Percentiles rank a stretch among this genome's conserved stretches.
phyloP scores from a whole-genome alignment of 139 green algal species.

The Tetraselmis chui region DNA sequence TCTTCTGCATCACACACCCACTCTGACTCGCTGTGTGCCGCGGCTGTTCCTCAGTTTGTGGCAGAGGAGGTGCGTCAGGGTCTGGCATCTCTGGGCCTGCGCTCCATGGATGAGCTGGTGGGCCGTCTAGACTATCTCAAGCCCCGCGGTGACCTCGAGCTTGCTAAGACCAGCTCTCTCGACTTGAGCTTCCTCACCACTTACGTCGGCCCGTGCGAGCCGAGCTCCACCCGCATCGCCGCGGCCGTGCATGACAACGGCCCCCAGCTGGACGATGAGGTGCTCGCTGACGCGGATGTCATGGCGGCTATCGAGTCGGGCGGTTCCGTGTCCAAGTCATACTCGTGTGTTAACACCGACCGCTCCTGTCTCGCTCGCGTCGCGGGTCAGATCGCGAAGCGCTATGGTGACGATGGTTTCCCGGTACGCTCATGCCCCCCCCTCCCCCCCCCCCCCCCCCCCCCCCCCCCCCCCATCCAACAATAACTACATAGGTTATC shows the following conservation, averaged over 20 bases:
- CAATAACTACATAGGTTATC: too few relatives aligned
- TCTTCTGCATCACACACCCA: too few relatives aligned
- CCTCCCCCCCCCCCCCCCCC: too few relatives aligned
- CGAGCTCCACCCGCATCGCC: constrained; percentile 28
- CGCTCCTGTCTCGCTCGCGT: constrained; percentile 70
- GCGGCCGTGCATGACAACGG: constrained; percentile 69
- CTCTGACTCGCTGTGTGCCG: background rate
- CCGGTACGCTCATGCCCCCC: too few relatives aligned
- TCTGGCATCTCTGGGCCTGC: constrained; percentile 77
- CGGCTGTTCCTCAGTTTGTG: constrained; percentile 3
- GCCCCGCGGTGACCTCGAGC: constrained; percentile 38
- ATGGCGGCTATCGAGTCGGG: constrained; percentile 41
- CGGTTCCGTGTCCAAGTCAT: constrained; percentile 36
- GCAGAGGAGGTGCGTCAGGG: constrained; percentile 54
- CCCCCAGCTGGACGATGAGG: constrained; percentile 81
- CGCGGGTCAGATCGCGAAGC: constrained; percentile 69
- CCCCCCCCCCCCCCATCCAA: too few relatives aligned
- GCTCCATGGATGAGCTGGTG: constrained; percentile 87
- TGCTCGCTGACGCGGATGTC: constrained; percentile 81
- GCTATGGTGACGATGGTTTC: constrained; percentile 80
- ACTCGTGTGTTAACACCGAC: constrained; percentile 83
- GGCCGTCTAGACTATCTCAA: constrained; percentile 68
- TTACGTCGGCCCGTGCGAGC: constrained; percentile 44
- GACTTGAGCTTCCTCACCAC: constrained; percentile 91
- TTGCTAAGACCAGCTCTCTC: constrained; percentile 86